Conservation (phyloP, 257 asterid genomes). For the Solanum pimpinellifolium region DNA sequence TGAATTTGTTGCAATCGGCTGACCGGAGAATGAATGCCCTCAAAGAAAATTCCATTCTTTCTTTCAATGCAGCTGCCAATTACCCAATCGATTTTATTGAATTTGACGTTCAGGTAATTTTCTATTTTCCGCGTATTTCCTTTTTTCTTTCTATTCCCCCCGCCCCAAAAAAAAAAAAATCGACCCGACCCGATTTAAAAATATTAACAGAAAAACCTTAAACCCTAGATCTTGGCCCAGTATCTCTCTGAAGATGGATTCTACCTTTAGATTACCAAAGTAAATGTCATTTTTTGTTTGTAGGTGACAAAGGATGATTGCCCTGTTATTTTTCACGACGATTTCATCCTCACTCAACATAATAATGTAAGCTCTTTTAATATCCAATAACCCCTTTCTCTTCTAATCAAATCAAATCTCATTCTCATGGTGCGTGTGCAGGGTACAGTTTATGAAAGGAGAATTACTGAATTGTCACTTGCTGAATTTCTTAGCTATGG, state of each 20-base stretch:
- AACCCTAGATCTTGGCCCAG: too few species aligned
- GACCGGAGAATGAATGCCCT: conserved; percentile 73
- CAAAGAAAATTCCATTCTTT: conserved; percentile 74
- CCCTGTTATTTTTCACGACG: conserved; percentile 91
- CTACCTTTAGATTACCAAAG: background rate
- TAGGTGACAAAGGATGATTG: conserved; percentile 88
- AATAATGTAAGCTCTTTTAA: conserved; percentile 37
- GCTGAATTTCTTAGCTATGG: conserved; percentile 76
- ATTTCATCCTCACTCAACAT: conserved; percentile 68
- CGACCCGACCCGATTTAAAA: background rate
- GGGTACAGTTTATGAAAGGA: conserved; percentile 60
- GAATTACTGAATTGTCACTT: conserved; percentile 62
- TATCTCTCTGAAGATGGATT: too few species aligned
- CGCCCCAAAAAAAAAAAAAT: too few species aligned
- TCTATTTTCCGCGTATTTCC: background rate
- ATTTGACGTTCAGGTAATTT: conserved; percentile 81
- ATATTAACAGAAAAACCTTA: background rate
- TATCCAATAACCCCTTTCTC: too few species aligned
- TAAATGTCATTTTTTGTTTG: conserved; percentile 40
- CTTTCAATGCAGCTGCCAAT: conserved; percentile 72
- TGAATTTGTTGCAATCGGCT: conserved; percentile 74
- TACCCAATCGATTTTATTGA: conserved; percentile 71
- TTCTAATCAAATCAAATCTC: too few species aligned
- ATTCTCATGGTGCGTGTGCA: conserved; percentile 7
- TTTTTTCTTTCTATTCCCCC: background rate